Percentiles rank a stretch among this genome's conserved stretches.
Conservation (phyloP, 495 filamentous ascomycete species). For the Cryomyces minteri region DNA sequence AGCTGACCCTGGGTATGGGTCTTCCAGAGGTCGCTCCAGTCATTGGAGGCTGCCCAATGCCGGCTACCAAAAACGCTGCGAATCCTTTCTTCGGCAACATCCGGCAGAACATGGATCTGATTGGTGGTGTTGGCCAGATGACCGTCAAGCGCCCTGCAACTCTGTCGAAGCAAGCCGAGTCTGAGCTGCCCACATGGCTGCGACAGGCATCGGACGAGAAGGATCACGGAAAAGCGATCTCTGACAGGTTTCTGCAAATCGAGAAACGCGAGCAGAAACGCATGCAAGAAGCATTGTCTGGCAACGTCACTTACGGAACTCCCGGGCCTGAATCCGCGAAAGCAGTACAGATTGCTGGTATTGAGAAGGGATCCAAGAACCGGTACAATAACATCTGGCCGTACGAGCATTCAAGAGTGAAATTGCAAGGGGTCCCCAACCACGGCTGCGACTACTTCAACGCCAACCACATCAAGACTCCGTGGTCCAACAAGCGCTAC, state of each 20-base stretch:
- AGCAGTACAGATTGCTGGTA: constrained; percentile 54
- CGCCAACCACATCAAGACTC: constrained; percentile 66
- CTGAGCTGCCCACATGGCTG: constrained; percentile 57
- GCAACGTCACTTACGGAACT: constrained; percentile 35
- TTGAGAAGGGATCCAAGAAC: constrained; percentile 90
- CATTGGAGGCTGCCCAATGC: constrained; percentile 74
- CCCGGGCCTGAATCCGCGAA: constrained; percentile 8
- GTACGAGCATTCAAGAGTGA: constrained; percentile 85
- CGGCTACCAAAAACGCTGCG: constrained; percentile 39
- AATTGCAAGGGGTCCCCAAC: constrained; percentile 45
- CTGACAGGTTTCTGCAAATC: constrained; percentile 66
- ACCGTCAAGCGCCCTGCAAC: constrained; percentile 48
- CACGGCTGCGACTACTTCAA: constrained; percentile 91
- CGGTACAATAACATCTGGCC: constrained; percentile 96
- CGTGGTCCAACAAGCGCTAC: constrained; percentile 68
- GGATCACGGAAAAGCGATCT: constrained; percentile 61
- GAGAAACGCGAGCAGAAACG: constrained; percentile 73
- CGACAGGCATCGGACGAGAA: constrained; percentile 39
- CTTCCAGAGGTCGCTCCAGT: constrained; percentile 49
- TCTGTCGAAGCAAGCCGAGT: constrained; percentile 25
- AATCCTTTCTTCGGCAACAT: constrained; percentile 96
- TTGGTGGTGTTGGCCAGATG: constrained; percentile 86
- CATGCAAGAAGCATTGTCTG: constrained; percentile 77
- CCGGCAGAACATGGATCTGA: constrained; percentile 88
- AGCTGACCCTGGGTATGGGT: constrained; percentile 16